Base-by-base conservation (phyloP, 371 early-diverging fungal genomes). In the Apophysomyces variabilis region DNA sequence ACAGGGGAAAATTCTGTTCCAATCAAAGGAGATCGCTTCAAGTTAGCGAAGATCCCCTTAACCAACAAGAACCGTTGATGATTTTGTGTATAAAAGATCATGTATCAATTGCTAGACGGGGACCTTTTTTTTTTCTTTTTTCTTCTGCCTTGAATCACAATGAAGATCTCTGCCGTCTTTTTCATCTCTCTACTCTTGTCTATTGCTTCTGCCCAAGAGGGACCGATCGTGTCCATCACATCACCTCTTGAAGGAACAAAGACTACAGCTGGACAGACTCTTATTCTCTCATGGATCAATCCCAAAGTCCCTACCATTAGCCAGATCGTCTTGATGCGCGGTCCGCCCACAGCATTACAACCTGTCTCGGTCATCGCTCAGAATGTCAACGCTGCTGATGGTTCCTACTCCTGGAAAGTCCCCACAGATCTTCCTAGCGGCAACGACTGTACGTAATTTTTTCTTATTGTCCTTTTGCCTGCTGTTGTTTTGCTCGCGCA, bases 321-420 rank as follows among this genome's bases (percentile, higher is more conserved):
- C 62, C 73, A 75, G 57, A 72, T 78, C 35, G 66, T 69, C 35
- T 71, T 77, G 38, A 74, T 72, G 3, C 71, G 68, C 41, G 78
- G 78, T 26, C 66, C 67, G 5, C 67, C 75, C 61, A 75, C 66
- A 36, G 71, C 67, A 37, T 70, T 78, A 62, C 69, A 71, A 26
- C 71, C 71, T 16, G 35, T 75, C 39, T 54, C 50, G 38, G 67
- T 67, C n/a, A 74, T 75, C 59, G 76, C 79, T 57, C 66, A 60
- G 38, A 70, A 76, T 46, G 71, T 78, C 12, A 62, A 67, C 47
- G 71, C 75, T 13, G 45, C 60, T 5, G 71, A 63, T 18, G 54
- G 67, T 41, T 61, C 66, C 37, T 75, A 73, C 35, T 62, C 66
- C 38, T 75, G 75, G 75, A 71, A 69, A 54, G 68, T 78, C 21